phyloP scores from a whole-genome alignment of 2,329 filamentous ascomycete species.

The Leptodontidium sp. region DNA sequence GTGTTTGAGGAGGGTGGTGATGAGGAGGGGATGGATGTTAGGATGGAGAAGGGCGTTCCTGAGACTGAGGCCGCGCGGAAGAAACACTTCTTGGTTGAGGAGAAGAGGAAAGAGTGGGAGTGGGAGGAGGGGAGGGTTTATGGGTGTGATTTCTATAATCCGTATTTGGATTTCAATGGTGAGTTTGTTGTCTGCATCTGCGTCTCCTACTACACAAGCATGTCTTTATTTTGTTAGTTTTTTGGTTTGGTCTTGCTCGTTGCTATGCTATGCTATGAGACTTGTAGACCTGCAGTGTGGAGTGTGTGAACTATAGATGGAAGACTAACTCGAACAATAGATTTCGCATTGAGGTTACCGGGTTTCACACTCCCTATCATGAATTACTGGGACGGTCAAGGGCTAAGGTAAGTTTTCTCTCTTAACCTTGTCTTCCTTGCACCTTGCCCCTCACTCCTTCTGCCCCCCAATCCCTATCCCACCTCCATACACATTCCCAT shows the following conservation, averaged over 20 bases:
- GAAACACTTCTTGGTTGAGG: conserved; percentile 66
- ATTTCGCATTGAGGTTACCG: conserved; percentile 75
- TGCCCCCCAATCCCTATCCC: too few species aligned
- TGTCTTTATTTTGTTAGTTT: too few species aligned
- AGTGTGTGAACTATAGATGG: too few species aligned
- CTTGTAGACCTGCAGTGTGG: too few species aligned
- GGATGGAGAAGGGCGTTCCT: conserved; percentile 52
- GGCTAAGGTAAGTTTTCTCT: conserved; percentile 64
- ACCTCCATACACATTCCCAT: too few species aligned
- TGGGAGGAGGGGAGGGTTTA: conserved; percentile 71
- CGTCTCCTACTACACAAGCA: too few species aligned
- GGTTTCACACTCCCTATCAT: conserved; percentile 78
- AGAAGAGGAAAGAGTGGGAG: conserved; percentile 61
- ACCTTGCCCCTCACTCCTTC: neutral
- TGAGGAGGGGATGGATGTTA: conserved; percentile 52
- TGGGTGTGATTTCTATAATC: conserved; percentile 83
- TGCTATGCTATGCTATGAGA: too few species aligned
- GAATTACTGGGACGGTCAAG: conserved; percentile 82
- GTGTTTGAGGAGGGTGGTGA: conserved; percentile 50
- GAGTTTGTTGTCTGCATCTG: conserved; percentile 32
- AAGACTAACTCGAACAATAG: conserved; percentile 44
- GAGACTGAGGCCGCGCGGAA: conserved; percentile 56
- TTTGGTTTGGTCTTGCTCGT: too few species aligned
- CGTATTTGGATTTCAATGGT: conserved; percentile 87
- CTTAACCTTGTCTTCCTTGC: conserved; percentile 34